phyloP scores from a whole-genome alignment of 345 rosid genomes.

The Gossypium raimondii region DNA sequence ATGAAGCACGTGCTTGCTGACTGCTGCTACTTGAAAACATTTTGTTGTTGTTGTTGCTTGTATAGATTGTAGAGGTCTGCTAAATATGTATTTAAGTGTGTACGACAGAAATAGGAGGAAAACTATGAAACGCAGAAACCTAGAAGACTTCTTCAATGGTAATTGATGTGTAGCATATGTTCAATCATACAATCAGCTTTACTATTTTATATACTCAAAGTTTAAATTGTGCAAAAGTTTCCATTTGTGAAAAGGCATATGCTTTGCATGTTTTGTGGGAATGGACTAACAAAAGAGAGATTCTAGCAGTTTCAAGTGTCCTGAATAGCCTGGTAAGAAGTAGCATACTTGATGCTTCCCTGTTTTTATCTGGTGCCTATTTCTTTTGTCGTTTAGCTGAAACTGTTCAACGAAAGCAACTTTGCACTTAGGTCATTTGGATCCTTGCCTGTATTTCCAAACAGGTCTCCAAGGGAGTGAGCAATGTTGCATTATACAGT shows the following conservation, averaged over 20 bases:
- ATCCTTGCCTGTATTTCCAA: neutral
- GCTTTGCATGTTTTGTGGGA: neutral
- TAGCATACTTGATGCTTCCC: neutral
- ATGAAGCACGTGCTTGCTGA: conserved; percentile 58
- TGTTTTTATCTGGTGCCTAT: neutral
- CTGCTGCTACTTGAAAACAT: neutral
- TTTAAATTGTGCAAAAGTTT: neutral
- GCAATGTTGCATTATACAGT: conserved; percentile 8
- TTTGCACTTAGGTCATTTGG: neutral
- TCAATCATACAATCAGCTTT: conserved; percentile 4
- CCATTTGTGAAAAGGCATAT: neutral
- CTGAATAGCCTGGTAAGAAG: neutral
- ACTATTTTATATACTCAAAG: neutral
- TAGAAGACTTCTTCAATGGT: conserved; percentile 15
- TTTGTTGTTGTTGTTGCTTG: conserved; percentile 18
- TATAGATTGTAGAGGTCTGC: conserved; percentile 15
- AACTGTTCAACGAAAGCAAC: neutral
- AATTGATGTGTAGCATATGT: neutral
- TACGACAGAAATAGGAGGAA: neutral
- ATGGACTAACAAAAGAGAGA: neutral
- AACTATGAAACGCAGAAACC: neutral
- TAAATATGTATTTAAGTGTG: neutral
- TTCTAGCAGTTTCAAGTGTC: neutral
- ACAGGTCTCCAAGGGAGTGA: neutral
- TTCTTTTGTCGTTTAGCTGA: neutral